Evolutionary conservation across 192 early-diverging fungal species (phyloP).

Genomic region (Pilobolus umbonatus): DNA sequence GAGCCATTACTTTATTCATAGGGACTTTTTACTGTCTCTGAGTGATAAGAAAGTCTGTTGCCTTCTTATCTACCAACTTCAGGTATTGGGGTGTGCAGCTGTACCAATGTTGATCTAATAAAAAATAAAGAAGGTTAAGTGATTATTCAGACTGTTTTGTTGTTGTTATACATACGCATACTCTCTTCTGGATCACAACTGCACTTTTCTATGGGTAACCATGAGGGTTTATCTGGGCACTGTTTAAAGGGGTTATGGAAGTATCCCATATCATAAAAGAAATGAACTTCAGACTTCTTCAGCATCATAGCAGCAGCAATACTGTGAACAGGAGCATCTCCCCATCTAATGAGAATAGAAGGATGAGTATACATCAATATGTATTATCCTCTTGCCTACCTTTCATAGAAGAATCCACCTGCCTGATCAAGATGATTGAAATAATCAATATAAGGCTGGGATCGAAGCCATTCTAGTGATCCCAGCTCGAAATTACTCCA

Average conservation of each 20-base stretch:
- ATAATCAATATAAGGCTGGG: slow-evolving; percentile 58
- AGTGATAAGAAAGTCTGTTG: slow-evolving; percentile 22
- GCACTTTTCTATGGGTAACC: slow-evolving; percentile 46
- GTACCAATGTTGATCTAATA: slow-evolving; percentile 15
- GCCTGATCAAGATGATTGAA: slow-evolving; percentile 66
- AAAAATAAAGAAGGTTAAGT: neutral
- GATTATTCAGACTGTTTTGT: too few relatives aligned
- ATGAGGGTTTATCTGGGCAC: slow-evolving; percentile 49
- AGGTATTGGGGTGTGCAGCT: slow-evolving; percentile 22
- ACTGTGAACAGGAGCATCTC: slow-evolving; percentile 69
- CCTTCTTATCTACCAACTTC: slow-evolving; percentile 17
- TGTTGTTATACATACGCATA: slow-evolving; percentile 41
- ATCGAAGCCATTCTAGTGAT: slow-evolving; percentile 61
- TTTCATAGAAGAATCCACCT: slow-evolving; percentile 87
- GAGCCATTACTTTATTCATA: too few relatives aligned
- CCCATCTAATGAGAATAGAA: slow-evolving; percentile 50
- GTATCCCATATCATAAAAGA: slow-evolving; percentile 70
- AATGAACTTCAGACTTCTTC: slow-evolving; percentile 57
- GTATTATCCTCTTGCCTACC: slow-evolving; percentile 21
- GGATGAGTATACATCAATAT: neutral
- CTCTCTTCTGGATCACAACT: slow-evolving; percentile 42
- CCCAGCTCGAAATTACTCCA: slow-evolving; percentile 82
- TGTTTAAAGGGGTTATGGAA: slow-evolving; percentile 56
- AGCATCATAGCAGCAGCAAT: slow-evolving; percentile 58
- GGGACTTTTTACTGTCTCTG: slow-evolving; percentile 11